Evolutionary conservation across 805 yeast genomes (phyloP).

Genomic region (Yamadazyma scolyti): DNA sequence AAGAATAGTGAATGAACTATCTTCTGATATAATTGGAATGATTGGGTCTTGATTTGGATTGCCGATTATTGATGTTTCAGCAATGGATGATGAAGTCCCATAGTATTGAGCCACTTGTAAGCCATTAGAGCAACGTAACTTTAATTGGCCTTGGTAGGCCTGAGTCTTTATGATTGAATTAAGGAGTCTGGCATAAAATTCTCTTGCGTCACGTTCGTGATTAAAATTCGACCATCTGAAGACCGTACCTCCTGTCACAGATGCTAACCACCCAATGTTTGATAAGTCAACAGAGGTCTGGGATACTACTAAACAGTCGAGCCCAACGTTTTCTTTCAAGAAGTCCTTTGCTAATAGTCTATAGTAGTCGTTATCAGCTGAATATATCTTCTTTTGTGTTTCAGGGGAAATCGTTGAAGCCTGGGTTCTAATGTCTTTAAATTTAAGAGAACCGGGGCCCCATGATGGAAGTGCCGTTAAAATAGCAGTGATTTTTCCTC

Average conservation of each 20-base stretch:
- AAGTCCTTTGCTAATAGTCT: slow-evolving; percentile 55
- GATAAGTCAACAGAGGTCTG: slow-evolving; percentile 66
- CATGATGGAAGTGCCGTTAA: slow-evolving; percentile 69
- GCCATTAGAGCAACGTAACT: slow-evolving; percentile 85
- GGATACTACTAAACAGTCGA: slow-evolving; percentile 73
- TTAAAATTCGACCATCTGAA: slow-evolving; percentile 65
- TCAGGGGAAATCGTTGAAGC: slow-evolving; percentile 41
- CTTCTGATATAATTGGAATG: slow-evolving; percentile 61
- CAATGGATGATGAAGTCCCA: slow-evolving; percentile 41
- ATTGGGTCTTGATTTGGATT: slow-evolving; percentile 54
- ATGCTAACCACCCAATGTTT: slow-evolving; percentile 62
- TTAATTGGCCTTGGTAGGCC: slow-evolving; percentile 81
- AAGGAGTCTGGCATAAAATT: slow-evolving; percentile 58
- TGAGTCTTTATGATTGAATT: slow-evolving; percentile 45
- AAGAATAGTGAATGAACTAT: slow-evolving; percentile 66
- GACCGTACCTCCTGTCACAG: slow-evolving; percentile 70
- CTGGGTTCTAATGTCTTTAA: slow-evolving; percentile 35
- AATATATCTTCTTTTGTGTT: slow-evolving; percentile 48
- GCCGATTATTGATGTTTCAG: slow-evolving; percentile 21
- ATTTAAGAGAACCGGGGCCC: slow-evolving; percentile 72
- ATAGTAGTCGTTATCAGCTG: slow-evolving; percentile 62
- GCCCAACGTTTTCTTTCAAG: slow-evolving; percentile 57
- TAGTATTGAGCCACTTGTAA: slow-evolving; percentile 75
- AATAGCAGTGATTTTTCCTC: slow-evolving; percentile 77
- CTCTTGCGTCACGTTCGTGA: slow-evolving; percentile 64